Evolutionary conservation across 805 yeast genomes (phyloP), one percentile per base, ranked within the genome.

Genomic region (Candida sonorensis): DNA sequence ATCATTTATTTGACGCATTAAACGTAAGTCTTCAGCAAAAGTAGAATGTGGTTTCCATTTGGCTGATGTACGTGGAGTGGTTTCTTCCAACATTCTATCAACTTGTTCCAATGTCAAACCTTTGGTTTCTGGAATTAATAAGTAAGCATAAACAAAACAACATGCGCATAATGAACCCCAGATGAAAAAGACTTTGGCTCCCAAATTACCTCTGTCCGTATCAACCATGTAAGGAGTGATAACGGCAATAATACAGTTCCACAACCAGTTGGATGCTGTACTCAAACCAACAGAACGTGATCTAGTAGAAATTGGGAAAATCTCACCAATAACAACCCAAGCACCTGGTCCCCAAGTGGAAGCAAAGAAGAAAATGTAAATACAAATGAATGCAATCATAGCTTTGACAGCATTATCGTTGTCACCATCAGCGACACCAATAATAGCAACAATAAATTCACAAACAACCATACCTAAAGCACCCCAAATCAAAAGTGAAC

Each of bases 101-200:
- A 84, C 84, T 60, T 84, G 87, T 62, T 84, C 94, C 55, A 85
- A 69, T 27, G 83, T 70, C 49, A 83, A 69, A 37, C 94, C 94
- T 63, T 75, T 77, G 34, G 94, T 85, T 61, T 82, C 90, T 48
- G 77, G 76, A 38, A 85, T 75, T 45, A 69, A 69, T 67, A 83
- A 76, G 67, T 69, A 75, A 33, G 82, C 82, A 56, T 80, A 85
- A 59, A 80, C 64, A 53, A 78, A 58, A 35, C 75, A 66, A 48
- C 47, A 33, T 3, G 40, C 31, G 45, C 63, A 58, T 30, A 57
- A 42, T 9, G 57, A 38, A 59, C 87, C 88, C 84, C 87, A 81
- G 30, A 81, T 72, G 57, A 77, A 81, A 61, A 78, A 79, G 26
- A 78, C 81, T 44, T 72, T 74, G 33, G 74, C 68, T 10, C 79